Conservation (phyloP, 2,329 filamentous ascomycete genomes). For the Myrmaecium sp. region DNA sequence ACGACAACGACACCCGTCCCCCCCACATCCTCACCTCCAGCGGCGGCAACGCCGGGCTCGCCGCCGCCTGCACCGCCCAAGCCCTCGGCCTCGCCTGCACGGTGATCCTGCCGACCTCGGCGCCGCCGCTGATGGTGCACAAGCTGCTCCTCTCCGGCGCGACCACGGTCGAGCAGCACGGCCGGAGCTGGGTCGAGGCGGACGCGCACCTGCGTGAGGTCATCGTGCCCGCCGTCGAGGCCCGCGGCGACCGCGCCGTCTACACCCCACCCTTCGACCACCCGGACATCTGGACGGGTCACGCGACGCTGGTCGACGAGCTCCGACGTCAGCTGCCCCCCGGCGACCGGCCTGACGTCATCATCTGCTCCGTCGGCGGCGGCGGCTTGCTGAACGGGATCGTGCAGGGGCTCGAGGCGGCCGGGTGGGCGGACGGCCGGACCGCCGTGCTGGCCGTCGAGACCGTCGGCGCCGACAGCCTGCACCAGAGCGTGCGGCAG, state of each 20-base stretch:
- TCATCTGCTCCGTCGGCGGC: constrained; percentile 67
- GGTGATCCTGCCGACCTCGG: constrained; percentile 54
- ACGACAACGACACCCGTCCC: too few relatives aligned
- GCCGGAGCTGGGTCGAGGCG: constrained; percentile 51
- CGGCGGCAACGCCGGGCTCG: constrained; percentile 73
- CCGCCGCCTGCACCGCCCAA: constrained; percentile 56
- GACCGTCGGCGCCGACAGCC: constrained; percentile 43
- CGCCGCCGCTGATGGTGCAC: constrained; percentile 50
- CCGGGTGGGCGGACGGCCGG: constrained; percentile 26
- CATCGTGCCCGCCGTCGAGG: constrained; percentile 32
- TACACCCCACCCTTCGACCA: constrained; percentile 59
- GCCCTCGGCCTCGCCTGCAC: constrained; percentile 50
- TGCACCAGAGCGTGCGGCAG: constrained; percentile 53
- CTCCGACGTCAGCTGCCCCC: constrained; percentile 23
- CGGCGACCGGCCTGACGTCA: constrained; percentile 40
- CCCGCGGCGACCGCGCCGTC: constrained; percentile 21
- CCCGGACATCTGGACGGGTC: constrained; percentile 49
- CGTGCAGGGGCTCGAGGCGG: constrained; percentile 46
- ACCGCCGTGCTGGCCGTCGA: constrained; percentile 54
- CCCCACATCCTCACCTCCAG: constrained; percentile 65
- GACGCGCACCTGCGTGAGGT: constrained; percentile 47
- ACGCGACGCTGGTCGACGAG: constrained; percentile 41
- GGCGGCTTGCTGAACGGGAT: constrained; percentile 67
- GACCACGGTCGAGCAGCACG: constrained; percentile 50
- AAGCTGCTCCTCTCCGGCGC: constrained; percentile 53